Evolutionary conservation across 495 filamentous ascomycete genomes (phyloP).

Genomic region (Amniculicola lignicola): DNA sequence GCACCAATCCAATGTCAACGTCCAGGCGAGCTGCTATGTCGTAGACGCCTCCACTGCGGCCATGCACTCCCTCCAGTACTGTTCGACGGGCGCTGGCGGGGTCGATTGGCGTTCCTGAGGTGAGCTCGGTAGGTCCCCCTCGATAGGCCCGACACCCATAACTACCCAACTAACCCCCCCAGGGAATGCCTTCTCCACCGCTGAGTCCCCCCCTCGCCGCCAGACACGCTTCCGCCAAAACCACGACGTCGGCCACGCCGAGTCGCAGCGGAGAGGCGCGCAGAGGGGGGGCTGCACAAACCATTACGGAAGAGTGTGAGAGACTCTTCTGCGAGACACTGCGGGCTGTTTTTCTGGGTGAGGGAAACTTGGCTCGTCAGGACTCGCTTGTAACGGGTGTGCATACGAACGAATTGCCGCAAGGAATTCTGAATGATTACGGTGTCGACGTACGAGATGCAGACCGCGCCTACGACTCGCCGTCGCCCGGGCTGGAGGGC

Average conservation of each 20-base stretch:
- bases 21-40: slow-evolving; percentile 83
- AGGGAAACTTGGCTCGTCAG: slow-evolving; percentile 65
- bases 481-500: slow-evolving; percentile 28
- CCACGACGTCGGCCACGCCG: not conserved
- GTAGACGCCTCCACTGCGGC: slow-evolving; percentile 53
- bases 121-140: slow-evolving; percentile 55
- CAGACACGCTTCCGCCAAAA: slow-evolving; percentile 49
- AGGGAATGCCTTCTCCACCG: slow-evolving; percentile 66
- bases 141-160: not conserved
- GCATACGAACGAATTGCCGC: slow-evolving; percentile 27
- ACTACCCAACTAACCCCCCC: slow-evolving; percentile 16
- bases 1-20: slow-evolving; percentile 48
- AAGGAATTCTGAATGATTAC: slow-evolving; percentile 17
- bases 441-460: slow-evolving; percentile 16
- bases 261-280: slow-evolving; percentile 45
- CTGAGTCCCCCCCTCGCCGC: slow-evolving; percentile 80
- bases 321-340: slow-evolving; percentile 97
- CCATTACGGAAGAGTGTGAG: slow-evolving; percentile 99
- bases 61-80: slow-evolving; percentile 87
- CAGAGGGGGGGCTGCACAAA: slow-evolving; percentile 86
- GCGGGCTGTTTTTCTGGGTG: slow-evolving; percentile 90
- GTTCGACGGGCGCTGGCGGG: slow-evolving; percentile 81
- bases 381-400: slow-evolving; percentile 71
- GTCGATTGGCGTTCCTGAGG: slow-evolving; percentile 98
- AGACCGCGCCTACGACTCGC: slow-evolving; percentile 24